Percentiles rank a stretch among this genome's conserved stretches.
Evolutionary conservation across 805 yeast genomes (phyloP).

Genomic region (Candida loeiensis): DNA sequence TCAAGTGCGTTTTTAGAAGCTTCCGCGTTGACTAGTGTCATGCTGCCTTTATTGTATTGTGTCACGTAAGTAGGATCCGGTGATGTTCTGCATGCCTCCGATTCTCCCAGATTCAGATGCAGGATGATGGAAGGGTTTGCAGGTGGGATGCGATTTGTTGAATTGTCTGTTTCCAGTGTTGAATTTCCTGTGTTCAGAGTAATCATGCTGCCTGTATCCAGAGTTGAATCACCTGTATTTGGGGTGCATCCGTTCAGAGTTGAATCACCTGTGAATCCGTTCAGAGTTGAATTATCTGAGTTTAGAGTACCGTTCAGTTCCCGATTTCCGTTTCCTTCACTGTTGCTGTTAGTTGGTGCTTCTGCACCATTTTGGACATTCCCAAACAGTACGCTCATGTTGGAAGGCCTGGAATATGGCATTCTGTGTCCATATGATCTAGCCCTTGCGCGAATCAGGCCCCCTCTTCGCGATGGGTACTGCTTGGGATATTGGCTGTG

Average conservation of each 20-base stretch:
- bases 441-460: background rate
- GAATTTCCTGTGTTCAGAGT: too few relatives aligned
- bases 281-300: too few relatives aligned
- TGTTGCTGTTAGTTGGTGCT: conserved; percentile 1
- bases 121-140: too few relatives aligned
- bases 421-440: background rate
- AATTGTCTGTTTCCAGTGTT: too few relatives aligned
- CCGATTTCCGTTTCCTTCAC: conserved; percentile 9
- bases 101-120: too few relatives aligned
- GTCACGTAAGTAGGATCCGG: conserved; percentile 19
- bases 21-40: conserved; percentile 36
- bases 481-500: background rate
- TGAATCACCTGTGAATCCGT: too few relatives aligned
- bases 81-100: too few relatives aligned
- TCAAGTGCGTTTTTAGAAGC: conserved; percentile 27
- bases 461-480: conserved; percentile 1
- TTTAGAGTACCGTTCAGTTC: too few relatives aligned
- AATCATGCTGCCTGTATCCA: too few relatives aligned
- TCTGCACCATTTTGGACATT: conserved; percentile 7
- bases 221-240: too few relatives aligned
- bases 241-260: too few relatives aligned
- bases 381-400: conserved; percentile 26
- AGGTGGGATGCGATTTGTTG: too few relatives aligned
- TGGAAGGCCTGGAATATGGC: conserved; percentile 1
- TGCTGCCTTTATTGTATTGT: conserved; percentile 31